A percentile compares a stretch with the other conserved stretches of the same genome.
These are phyloP conservation scores for Allium fistulosum DNA, from an alignment of 106 monocot species.

Conservation along the genomic window DNA sequence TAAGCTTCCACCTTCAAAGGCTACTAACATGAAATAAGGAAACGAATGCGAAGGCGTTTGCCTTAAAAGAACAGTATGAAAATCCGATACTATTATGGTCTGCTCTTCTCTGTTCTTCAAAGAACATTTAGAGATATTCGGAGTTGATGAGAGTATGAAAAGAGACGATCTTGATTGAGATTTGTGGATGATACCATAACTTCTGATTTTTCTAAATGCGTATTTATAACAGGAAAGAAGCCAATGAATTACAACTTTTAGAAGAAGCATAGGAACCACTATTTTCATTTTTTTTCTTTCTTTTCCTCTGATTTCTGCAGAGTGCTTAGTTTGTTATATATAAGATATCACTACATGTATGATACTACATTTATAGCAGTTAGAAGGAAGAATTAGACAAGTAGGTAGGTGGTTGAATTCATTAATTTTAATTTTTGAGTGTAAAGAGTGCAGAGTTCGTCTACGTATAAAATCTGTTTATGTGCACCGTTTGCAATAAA, in stretches of 20 bases:
- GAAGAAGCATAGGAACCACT: not conserved
- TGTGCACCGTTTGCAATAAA: not conserved
- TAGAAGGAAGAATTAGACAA: not conserved
- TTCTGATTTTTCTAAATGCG: not conserved
- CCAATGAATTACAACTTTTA: not conserved
- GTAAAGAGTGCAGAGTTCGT: not conserved
- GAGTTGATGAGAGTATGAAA: not conserved
- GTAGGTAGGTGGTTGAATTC: not conserved
- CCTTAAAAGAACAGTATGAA: constrained; percentile 34
- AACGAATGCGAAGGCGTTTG: constrained; percentile 31
- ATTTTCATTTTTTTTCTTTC: not conserved
- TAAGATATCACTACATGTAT: not conserved
- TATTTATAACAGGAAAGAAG: not conserved
- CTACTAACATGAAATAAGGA: constrained; percentile 83
- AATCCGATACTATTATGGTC: constrained; percentile 30
- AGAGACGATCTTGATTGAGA: not conserved
- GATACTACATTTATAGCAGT: not conserved
- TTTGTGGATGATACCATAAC: not conserved
- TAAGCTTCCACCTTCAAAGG: constrained; percentile 67
- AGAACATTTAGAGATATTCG: not conserved
- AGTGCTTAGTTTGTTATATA: not conserved
- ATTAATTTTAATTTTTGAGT: not conserved
- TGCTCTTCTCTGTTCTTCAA: not conserved
- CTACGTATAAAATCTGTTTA: not conserved
- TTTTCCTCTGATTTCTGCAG: not conserved